phyloP scores from a whole-genome alignment of 2,329 filamentous ascomycete genomes.

The Chaetomium globosum region DNA sequence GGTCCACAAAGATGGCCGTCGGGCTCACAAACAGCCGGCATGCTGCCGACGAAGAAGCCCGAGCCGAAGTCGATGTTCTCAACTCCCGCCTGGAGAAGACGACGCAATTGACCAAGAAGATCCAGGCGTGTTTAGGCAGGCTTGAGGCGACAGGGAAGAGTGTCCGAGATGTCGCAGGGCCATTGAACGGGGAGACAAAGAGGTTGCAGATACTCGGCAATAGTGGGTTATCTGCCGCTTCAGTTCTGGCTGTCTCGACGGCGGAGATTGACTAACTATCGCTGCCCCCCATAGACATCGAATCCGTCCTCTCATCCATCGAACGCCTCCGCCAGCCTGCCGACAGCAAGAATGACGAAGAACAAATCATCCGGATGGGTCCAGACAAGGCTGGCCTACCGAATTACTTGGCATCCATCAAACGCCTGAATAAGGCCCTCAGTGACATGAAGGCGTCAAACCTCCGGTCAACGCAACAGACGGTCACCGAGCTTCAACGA shows the following conservation, averaged over 20 bases:
- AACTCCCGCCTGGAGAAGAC: slow-evolving; percentile 85
- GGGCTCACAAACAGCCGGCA: slow-evolving; percentile 52
- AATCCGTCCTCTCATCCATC: slow-evolving; percentile 81
- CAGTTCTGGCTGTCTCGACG: too few relatives aligned
- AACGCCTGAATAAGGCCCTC: slow-evolving; percentile 84
- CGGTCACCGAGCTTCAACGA: slow-evolving; percentile 75
- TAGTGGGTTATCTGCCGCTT: slow-evolving; percentile 55
- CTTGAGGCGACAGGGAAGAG: slow-evolving; percentile 87
- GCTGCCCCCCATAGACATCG: slow-evolving; percentile 64
- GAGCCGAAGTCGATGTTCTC: slow-evolving; percentile 70
- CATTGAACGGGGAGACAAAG: slow-evolving; percentile 89
- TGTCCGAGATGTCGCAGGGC: slow-evolving; percentile 87
- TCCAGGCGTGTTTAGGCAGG: slow-evolving; percentile 80
- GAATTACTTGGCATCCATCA: slow-evolving; percentile 86
- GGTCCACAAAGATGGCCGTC: slow-evolving; percentile 51
- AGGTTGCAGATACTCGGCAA: slow-evolving; percentile 82
- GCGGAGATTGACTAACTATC: not conserved
- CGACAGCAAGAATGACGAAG: slow-evolving; percentile 88
- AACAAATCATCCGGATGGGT: slow-evolving; percentile 85
- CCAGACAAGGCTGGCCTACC: slow-evolving; percentile 79
- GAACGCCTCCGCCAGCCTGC: slow-evolving; percentile 87
- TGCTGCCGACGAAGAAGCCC: slow-evolving; percentile 66
- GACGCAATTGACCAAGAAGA: slow-evolving; percentile 90
- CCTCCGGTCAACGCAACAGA: slow-evolving; percentile 86
- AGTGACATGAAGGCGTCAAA: slow-evolving; percentile 86